Evolutionary conservation across 768 basidiomycete genomes (phyloP).

Genomic region (Pholiota conissans): DNA sequence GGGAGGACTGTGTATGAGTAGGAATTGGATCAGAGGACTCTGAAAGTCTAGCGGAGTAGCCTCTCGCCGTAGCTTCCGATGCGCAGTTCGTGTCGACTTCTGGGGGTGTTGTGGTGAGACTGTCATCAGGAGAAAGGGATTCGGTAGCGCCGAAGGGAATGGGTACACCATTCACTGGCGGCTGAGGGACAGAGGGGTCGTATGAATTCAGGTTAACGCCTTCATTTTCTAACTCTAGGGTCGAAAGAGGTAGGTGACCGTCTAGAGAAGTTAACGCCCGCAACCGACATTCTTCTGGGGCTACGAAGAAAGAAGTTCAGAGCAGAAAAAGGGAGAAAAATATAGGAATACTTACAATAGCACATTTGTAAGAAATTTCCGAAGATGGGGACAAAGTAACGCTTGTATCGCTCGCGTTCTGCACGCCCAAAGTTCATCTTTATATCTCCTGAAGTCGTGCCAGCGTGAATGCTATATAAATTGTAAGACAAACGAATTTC

Average conservation of each 20-base stretch:
- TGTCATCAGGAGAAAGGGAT: too few species aligned
- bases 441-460: slow-evolving; percentile 3
- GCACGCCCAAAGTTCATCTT: slow-evolving; percentile 11
- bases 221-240: not conserved
- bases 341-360: slow-evolving; percentile 6
- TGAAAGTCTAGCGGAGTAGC: too few species aligned
- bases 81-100: too few species aligned
- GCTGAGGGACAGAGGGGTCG: not conserved
- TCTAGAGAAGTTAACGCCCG: not conserved
- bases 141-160: too few species aligned
- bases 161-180: too few species aligned
- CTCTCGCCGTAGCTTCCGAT: too few species aligned
- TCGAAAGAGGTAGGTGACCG: not conserved
- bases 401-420: slow-evolving; percentile 1
- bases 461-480: slow-evolving; percentile 16
- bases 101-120: too few species aligned
- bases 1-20: too few species aligned
- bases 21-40: too few species aligned
- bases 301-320: not conserved
- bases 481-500: not conserved
- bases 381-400: slow-evolving; percentile 8
- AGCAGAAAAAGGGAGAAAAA: not conserved
- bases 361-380: slow-evolving; percentile 9
- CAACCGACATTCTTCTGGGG: not conserved
- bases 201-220: not conserved